These are phyloP conservation scores for Euclidium syriacum DNA, from an alignment of 345 rosid genomes.

Conservation along the genomic window DNA sequence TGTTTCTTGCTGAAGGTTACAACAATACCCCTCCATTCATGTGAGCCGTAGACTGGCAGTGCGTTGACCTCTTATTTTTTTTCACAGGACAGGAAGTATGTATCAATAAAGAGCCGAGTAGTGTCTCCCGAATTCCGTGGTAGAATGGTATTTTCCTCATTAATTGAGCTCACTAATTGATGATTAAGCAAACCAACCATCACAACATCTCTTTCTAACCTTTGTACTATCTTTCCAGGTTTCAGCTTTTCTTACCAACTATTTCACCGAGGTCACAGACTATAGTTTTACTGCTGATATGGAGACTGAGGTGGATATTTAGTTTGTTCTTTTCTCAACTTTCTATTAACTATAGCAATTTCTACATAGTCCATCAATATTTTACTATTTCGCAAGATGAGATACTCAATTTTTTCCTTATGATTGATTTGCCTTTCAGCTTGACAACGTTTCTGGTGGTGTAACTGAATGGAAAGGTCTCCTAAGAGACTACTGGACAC, in stretches of 20 bases:
- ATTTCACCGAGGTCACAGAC: conserved; percentile 90
- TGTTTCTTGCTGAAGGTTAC: background rate
- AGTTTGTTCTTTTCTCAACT: background rate
- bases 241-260: conserved; percentile 86
- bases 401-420: background rate
- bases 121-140: conserved; percentile 93
- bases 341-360: background rate
- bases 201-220: background rate
- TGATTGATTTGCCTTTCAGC: conserved; percentile 43
- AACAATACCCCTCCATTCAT: conserved; percentile 10
- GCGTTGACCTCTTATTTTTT: conserved; percentile 13
- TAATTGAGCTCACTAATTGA: conserved; percentile 1
- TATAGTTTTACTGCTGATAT: conserved; percentile 97
- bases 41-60: conserved; percentile 9
- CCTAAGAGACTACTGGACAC: conserved; percentile 83
- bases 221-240: conserved; percentile 46
- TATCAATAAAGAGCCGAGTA: conserved; percentile 58
- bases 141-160: conserved; percentile 69
- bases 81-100: conserved; percentile 81
- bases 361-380: background rate
- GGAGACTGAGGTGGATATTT: conserved; percentile 75
- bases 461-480: conserved; percentile 98
- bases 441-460: conserved; percentile 95
- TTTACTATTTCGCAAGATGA: background rate
- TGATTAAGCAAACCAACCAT: conserved; percentile 6